Evolutionary conservation across 2,329 filamentous ascomycete genomes (phyloP).

Genomic region (Neoascochyta sp.): DNA sequence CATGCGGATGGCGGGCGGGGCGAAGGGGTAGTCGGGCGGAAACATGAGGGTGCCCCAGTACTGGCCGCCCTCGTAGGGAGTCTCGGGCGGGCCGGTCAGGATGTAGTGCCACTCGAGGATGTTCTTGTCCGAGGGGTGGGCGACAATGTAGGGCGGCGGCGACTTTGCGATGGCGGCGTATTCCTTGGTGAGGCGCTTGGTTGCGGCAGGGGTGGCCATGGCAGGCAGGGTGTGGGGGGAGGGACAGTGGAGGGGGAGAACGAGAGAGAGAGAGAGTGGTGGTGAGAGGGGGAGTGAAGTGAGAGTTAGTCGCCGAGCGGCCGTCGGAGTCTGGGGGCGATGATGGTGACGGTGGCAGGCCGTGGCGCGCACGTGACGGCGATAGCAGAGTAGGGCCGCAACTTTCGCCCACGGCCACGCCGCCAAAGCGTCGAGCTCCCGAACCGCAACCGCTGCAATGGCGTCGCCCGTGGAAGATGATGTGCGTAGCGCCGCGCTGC

Average conservation of each 20-base stretch:
- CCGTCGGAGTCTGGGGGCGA: too few species aligned
- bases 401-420: too few species aligned
- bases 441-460: constrained; percentile 35
- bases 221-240: constrained; percentile 2
- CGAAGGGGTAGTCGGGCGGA: constrained; percentile 94
- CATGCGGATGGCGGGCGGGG: constrained; percentile 96
- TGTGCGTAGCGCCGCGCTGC: constrained; percentile 29
- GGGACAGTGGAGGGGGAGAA: background rate
- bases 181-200: constrained; percentile 56
- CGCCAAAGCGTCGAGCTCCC: constrained; percentile 25
- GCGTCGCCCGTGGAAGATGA: constrained; percentile 46
- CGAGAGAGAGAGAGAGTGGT: constrained; percentile 2
- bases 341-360: too few species aligned
- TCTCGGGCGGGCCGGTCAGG: constrained; percentile 88
- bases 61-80: constrained; percentile 89
- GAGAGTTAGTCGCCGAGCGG: too few species aligned
- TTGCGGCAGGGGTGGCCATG: constrained; percentile 42
- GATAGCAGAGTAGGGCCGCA: background rate
- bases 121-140: constrained; percentile 85
- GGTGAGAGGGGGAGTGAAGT: constrained; percentile 1
- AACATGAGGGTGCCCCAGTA: constrained; percentile 98
- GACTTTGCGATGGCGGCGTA: constrained; percentile 66
- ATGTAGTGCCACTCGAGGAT: constrained; percentile 97
- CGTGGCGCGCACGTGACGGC: constrained; percentile 18
- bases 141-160: constrained; percentile 82